Evolutionary conservation across 176 grass and related monocot species (phyloP), one percentile per base, ranked within the genome.

Genomic region (Avena insularis): DNA sequence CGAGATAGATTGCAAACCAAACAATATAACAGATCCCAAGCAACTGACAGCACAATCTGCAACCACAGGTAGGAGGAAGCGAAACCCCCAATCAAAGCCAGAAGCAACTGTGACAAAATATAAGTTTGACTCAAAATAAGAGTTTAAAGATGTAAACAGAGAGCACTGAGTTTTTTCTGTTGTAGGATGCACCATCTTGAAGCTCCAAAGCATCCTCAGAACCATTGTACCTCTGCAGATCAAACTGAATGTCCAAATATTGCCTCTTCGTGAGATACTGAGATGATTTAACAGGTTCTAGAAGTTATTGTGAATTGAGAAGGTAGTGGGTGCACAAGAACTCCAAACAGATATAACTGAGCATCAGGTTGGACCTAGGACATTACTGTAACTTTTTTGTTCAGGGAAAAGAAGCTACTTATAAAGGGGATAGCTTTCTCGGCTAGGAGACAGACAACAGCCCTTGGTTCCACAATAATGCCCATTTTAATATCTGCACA

Each of bases 171-270:
- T 65, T 21, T 33, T 20, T 68, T 3, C 12, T 20, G 23, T 16
- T 69, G 16, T 49, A 47, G 46, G 50, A 76, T 69, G 50, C 75
- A 12, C 49, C 49, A 58, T 38, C 25, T 3, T 43, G 50, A 15
- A 59, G 14, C 70, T 82, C 72, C 51, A 50, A 9, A 66, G 57
- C 16, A 75, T 20, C 50, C 17, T 19, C 11, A 9, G 2, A 40
- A 43, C 50, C 27, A 16, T 61, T 53, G 46, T 25, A 63, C 33
- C 70, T 71, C 70, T 10, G 5, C 9, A 40, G 36, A 17, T 86
- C 27, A 66, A 65, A 77, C 47, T 25, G 9, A 80, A 71, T 82
- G 48, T 75, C 63, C 77, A 87, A 80, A 19, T 21, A 70, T 14
- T 23, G 64, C 17, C 33, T 23, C 75, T 16, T 27, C 2, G 40